Evolutionary conservation across 2,329 filamentous ascomycete genomes (phyloP).

Genomic region (Botrytis byssoidea): DNA sequence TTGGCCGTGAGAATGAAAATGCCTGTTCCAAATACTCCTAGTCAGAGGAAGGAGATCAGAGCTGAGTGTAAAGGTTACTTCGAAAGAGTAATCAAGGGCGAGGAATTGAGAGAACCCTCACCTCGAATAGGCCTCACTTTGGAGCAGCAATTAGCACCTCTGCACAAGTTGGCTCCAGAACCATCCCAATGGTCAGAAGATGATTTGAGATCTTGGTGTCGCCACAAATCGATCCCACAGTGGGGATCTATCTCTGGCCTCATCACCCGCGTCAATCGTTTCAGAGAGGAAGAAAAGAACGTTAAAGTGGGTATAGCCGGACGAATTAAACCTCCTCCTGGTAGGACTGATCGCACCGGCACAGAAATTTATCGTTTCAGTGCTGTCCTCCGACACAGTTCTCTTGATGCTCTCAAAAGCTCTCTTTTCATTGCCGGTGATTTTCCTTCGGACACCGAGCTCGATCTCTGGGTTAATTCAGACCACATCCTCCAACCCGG

Average conservation of each 20-base stretch:
- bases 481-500: neutral
- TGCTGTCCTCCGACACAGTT: slow-evolving; percentile 12
- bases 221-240: slow-evolving; percentile 7
- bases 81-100: neutral
- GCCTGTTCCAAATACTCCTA: neutral
- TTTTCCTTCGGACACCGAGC: slow-evolving; percentile 23
- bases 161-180: slow-evolving; percentile 5
- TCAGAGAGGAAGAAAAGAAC: slow-evolving; percentile 5
- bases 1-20: neutral
- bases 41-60: neutral
- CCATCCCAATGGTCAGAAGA: slow-evolving; percentile 12
- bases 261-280: slow-evolving; percentile 10
- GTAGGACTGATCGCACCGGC: slow-evolving; percentile 10
- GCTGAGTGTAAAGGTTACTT: neutral
- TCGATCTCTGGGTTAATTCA: slow-evolving; percentile 23
- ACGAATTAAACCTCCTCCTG: neutral
- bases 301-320: slow-evolving; percentile 9
- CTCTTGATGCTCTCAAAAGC: slow-evolving; percentile 23
- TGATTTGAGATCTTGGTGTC: slow-evolving; percentile 20
- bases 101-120: neutral
- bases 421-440: slow-evolving; percentile 19
- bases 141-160: neutral
- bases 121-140: neutral
- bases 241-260: slow-evolving; percentile 14
- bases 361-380: slow-evolving; percentile 24